Conservation (phyloP, 2,329 filamentous ascomycete species). For the Colletotrichum ledebouriae region DNA sequence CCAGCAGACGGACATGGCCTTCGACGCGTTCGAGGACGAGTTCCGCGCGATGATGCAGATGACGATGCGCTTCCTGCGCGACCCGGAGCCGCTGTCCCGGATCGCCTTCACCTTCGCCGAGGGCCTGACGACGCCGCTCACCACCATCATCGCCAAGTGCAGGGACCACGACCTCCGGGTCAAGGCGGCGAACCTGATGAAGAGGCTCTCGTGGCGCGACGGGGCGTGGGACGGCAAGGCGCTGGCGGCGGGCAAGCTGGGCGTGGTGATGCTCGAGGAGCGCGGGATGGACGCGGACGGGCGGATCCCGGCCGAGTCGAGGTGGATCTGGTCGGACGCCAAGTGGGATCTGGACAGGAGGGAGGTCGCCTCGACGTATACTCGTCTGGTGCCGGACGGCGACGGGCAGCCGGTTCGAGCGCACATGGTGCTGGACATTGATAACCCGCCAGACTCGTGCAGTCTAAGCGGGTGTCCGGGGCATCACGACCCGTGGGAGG, state of each 20-base stretch:
- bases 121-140: conserved; percentile 41
- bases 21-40: conserved; percentile 40
- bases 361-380: conserved; percentile 34
- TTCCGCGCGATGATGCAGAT: conserved; percentile 38
- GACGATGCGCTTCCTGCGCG: conserved; percentile 35
- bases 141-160: conserved; percentile 41
- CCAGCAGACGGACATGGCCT: conserved; percentile 41
- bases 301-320: conserved; percentile 31
- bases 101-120: conserved; percentile 35
- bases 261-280: conserved; percentile 43
- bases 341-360: conserved; percentile 39
- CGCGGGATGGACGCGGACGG: conserved; percentile 37
- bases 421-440: conserved; percentile 30
- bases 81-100: conserved; percentile 15
- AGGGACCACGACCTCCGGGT: conserved; percentile 42
- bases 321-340: conserved; percentile 41
- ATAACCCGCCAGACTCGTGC: conserved; percentile 23
- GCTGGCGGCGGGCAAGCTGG: conserved; percentile 38
- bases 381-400: conserved; percentile 27
- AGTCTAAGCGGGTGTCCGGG: conserved; percentile 15
- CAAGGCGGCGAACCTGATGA: conserved; percentile 34
- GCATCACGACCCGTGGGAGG: conserved; percentile 12
- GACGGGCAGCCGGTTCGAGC: conserved; percentile 7
- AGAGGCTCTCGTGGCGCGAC: conserved; percentile 41
- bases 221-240: conserved; percentile 40